Evolutionary conservation across 2,329 filamentous ascomycete genomes (phyloP).

Genomic region (Bipolaris sorokiniana): DNA sequence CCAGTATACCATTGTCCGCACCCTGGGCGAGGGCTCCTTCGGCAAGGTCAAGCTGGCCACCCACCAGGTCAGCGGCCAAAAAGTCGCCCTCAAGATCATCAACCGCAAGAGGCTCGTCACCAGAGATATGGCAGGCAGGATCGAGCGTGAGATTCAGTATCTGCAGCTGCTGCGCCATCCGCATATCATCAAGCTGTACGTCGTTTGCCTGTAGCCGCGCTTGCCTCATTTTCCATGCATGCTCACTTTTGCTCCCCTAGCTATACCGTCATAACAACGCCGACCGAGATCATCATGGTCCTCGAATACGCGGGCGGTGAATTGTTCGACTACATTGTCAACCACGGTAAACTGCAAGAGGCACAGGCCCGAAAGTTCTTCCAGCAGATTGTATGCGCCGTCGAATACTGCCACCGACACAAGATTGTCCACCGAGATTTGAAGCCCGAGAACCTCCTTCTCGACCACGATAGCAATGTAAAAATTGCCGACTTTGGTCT

Average conservation of each 20-base stretch:
- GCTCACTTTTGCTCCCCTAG: slow-evolving; percentile 53
- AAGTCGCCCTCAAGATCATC: slow-evolving; percentile 98
- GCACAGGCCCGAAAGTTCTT: slow-evolving; percentile 96
- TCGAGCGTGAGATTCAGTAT: slow-evolving; percentile 98
- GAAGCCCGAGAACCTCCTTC: slow-evolving; percentile 94
- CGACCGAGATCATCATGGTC: slow-evolving; percentile 97
- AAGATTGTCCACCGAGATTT: slow-evolving; percentile 98
- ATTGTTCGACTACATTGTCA: slow-evolving; percentile 97
- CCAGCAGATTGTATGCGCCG: slow-evolving; percentile 97
- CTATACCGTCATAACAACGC: slow-evolving; percentile 95
- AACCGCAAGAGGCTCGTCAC: slow-evolving; percentile 94
- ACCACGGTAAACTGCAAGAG: slow-evolving; percentile 89
- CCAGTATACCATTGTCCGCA: slow-evolving; percentile 88
- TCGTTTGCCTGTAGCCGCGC: slow-evolving; percentile 17
- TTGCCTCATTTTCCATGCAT: neutral
- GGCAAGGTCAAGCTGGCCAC: slow-evolving; percentile 98
- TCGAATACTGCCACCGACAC: slow-evolving; percentile 98
- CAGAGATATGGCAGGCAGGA: slow-evolving; percentile 95
- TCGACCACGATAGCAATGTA: slow-evolving; percentile 95
- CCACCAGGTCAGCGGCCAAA: slow-evolving; percentile 88
- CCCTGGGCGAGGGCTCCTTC: slow-evolving; percentile 94
- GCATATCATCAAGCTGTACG: slow-evolving; percentile 97
- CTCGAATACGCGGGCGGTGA: slow-evolving; percentile 96
- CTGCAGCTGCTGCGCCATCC: slow-evolving; percentile 93
- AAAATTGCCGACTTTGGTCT: slow-evolving; percentile 99